Evolutionary conservation across 768 basidiomycete genomes (phyloP).

Genomic region (Termitomyces sp.): DNA sequence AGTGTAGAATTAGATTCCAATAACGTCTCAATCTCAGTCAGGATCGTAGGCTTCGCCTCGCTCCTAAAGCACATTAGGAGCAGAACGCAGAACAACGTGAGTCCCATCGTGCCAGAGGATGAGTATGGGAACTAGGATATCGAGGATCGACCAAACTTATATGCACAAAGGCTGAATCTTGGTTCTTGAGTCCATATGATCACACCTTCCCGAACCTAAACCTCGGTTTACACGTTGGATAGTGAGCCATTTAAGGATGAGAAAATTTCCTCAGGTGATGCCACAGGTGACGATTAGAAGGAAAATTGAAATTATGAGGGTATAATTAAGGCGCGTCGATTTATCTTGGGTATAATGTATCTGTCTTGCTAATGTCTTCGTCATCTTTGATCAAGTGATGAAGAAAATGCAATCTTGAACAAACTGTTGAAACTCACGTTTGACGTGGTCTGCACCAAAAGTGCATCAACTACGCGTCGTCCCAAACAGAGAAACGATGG

Average conservation of each 20-base stretch:
- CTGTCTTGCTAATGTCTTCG: not conserved
- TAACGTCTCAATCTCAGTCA: constrained; percentile 15
- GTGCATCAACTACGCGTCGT: constrained; percentile 27
- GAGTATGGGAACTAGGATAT: not conserved
- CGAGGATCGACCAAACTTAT: not conserved
- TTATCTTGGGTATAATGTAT: constrained; percentile 6
- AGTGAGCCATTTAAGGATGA: too few species aligned
- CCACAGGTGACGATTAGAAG: not conserved
- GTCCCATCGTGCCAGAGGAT: constrained; percentile 3
- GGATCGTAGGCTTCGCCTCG: constrained; percentile 8
- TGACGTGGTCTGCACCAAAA: not conserved
- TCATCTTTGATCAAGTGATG: not conserved
- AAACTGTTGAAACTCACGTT: not conserved
- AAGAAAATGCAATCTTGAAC: not conserved
- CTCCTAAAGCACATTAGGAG: not conserved
- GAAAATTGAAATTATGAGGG: not conserved
- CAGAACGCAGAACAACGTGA: not conserved
- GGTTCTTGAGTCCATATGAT: not conserved
- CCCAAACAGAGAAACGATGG: constrained; percentile 59
- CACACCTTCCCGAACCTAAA: not conserved
- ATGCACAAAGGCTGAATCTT: not conserved
- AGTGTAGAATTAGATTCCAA: constrained; percentile 30
- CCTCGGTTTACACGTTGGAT: not conserved
- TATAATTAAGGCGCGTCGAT: not conserved
- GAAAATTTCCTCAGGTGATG: not conserved